These are phyloP conservation scores for Malus orientalis DNA, from an alignment of 306 rosid species.

Conservation along the genomic window DNA sequence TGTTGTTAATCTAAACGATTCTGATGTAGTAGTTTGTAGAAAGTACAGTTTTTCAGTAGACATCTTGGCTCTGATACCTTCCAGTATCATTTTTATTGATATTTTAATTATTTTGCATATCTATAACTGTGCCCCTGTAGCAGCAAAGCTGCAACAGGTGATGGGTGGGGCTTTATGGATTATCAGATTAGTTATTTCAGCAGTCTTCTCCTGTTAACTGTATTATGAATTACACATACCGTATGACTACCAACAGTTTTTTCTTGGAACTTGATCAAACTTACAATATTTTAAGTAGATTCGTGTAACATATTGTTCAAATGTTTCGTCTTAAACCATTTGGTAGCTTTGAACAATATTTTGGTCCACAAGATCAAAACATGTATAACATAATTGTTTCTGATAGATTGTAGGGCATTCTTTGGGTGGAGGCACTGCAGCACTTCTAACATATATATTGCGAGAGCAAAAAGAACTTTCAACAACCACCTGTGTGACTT, in stretches of 20 bases:
- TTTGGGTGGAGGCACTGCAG: constrained; percentile 98
- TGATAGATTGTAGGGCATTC: constrained; percentile 90
- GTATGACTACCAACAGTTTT: too few species aligned
- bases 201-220: background rate
- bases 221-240: too few species aligned
- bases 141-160: background rate
- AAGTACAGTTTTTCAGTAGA: background rate
- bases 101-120: background rate
- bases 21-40: background rate
- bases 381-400: constrained; percentile 1
- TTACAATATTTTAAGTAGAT: too few species aligned
- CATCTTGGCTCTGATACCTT: background rate
- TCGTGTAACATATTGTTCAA: background rate
- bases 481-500: constrained; percentile 61
- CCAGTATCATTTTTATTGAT: background rate
- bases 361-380: background rate
- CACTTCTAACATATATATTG: constrained; percentile 78
- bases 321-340: background rate
- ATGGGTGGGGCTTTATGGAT: background rate
- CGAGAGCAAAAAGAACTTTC: constrained; percentile 83
- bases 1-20: background rate
- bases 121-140: background rate
- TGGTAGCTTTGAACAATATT: background rate
- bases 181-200: background rate
- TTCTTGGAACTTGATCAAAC: too few species aligned